These are phyloP conservation scores for Cephaloascus fragrans DNA, from an alignment of 805 yeast species.

Conservation along the genomic window DNA sequence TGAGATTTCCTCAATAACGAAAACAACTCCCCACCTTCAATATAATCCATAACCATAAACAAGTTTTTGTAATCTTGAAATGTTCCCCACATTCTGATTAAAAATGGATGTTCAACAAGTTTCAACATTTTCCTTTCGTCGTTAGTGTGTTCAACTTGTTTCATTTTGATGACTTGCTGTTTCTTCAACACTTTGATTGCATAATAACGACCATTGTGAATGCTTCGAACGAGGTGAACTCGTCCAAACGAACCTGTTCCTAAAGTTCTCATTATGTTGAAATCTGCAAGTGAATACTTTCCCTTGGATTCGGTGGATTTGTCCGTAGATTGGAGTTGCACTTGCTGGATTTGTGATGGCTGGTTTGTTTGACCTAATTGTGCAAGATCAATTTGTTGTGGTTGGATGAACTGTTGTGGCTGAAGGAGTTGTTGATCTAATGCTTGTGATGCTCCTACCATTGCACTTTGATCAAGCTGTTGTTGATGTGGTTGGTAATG, in stretches of 20 bases:
- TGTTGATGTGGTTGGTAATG: too few relatives aligned
- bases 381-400: not conserved
- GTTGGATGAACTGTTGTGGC: not conserved
- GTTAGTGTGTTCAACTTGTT: conserved; percentile 56
- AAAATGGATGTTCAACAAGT: conserved; percentile 49
- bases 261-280: conserved; percentile 44
- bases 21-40: conserved; percentile 55
- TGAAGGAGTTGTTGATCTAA: not conserved
- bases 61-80: conserved; percentile 47
- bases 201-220: conserved; percentile 49
- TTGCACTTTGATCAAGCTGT: too few relatives aligned
- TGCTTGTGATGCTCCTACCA: not conserved
- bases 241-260: conserved; percentile 58
- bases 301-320: conserved; percentile 40
- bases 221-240: conserved; percentile 47
- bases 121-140: conserved; percentile 53
- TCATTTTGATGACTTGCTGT: conserved; percentile 48
- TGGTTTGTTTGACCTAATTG: not conserved
- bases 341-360: not conserved
- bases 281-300: conserved; percentile 45
- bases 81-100: conserved; percentile 61
- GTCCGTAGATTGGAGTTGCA: not conserved
- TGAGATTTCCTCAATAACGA: conserved; percentile 47
- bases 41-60: conserved; percentile 58
- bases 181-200: conserved; percentile 53